Evolutionary conservation across 345 rosid species (phyloP).

Genomic region (Citrus unshiu): DNA sequence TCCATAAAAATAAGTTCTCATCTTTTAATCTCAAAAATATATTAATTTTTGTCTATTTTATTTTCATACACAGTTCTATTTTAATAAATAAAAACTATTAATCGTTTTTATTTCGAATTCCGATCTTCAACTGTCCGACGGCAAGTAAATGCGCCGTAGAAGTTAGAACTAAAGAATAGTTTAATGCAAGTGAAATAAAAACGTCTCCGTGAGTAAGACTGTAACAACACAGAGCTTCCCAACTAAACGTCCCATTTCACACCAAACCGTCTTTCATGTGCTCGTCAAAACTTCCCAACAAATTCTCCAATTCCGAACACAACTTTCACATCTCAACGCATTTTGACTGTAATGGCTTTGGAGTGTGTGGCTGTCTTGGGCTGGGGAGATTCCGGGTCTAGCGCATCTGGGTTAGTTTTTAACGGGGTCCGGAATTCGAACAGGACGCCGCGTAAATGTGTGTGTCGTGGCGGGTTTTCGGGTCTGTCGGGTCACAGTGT

Average conservation of each 20-base stretch:
- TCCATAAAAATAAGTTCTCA: no score
- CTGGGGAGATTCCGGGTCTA: slow-evolving; percentile 13
- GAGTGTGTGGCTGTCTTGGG: slow-evolving; percentile 8
- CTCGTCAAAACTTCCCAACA: slow-evolving; percentile 19
- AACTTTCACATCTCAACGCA: background rate
- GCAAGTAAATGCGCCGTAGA: no score
- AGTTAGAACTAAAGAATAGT: no score
- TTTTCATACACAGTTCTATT: no score
- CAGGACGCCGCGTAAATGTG: background rate
- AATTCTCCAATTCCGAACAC: background rate
- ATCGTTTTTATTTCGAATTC: no score
- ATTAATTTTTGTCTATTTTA: no score
- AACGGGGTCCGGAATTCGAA: background rate
- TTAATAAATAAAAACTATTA: no score
- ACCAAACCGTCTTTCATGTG: background rate
- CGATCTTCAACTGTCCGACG: no score
- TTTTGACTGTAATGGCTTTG: slow-evolving; percentile 24
- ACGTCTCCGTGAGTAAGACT: background rate
- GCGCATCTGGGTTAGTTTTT: slow-evolving; percentile 6
- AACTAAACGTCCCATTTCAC: no score
- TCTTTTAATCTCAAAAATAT: no score
- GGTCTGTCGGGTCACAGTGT: slow-evolving; percentile 12
- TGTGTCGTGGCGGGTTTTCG: slow-evolving; percentile 17
- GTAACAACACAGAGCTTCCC: background rate
- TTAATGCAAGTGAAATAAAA: no score